These are phyloP conservation scores for Umbilicus rupestris DNA, from an alignment of 164 flowering plant species.

Conservation along the genomic window DNA sequence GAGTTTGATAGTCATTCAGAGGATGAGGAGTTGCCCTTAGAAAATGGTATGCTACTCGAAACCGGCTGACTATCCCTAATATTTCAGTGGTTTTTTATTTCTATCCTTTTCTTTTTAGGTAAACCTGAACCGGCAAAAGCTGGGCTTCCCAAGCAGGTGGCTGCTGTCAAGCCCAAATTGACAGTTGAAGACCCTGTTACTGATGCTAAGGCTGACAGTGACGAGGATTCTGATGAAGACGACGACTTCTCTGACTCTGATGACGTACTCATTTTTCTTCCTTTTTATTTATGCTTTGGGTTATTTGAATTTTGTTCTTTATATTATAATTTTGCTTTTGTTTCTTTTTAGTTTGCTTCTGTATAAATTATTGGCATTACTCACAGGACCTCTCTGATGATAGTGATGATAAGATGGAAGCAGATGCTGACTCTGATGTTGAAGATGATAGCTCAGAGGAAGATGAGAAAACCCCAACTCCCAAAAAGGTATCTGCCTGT, in stretches of 20 bases:
- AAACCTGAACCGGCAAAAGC: constrained; percentile 17
- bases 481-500: constrained; percentile 34
- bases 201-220: constrained; percentile 24
- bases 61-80: constrained; percentile 27
- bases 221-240: constrained; percentile 10
- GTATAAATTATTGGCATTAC: neutral
- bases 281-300: neutral
- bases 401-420: constrained; percentile 19
- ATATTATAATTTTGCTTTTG: neutral
- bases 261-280: neutral
- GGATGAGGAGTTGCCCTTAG: constrained; percentile 9
- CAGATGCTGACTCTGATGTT: constrained; percentile 16
- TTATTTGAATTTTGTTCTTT: neutral
- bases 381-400: constrained; percentile 15
- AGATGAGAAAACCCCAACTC: constrained; percentile 33
- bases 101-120: constrained; percentile 15
- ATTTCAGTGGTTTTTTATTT: neutral
- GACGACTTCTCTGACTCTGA: constrained; percentile 16
- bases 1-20: constrained; percentile 26
- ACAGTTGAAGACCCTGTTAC: constrained; percentile 22
- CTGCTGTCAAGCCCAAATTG: constrained; percentile 17
- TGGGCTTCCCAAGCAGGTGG: constrained; percentile 6
- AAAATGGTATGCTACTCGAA: constrained; percentile 20
- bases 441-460: constrained; percentile 28
- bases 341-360: too few species aligned